phyloP scores from a whole-genome alignment of 805 yeast genomes.

The Scheffersomyces ergatensis region DNA sequence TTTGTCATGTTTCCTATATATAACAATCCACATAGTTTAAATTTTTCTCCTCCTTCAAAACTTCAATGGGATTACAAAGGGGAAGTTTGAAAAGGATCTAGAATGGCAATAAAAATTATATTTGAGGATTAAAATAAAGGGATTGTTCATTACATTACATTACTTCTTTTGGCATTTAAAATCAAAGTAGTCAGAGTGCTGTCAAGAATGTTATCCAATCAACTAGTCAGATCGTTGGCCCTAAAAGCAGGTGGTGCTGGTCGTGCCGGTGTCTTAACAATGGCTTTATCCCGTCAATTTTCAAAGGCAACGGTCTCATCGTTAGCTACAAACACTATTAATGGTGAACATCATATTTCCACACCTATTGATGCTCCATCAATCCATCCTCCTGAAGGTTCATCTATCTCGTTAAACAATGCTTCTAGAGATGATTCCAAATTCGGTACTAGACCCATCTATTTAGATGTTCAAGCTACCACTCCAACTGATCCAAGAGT shows the following conservation, averaged over 20 bases:
- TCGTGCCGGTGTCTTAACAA: not conserved
- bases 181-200: no score
- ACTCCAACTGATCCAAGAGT: constrained; percentile 98
- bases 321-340: constrained; percentile 10
- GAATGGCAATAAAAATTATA: no score
- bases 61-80: no score
- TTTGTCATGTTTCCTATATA: no score
- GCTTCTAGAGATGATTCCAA: constrained; percentile 44
- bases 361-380: constrained; percentile 16
- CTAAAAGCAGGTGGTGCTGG: not conserved
- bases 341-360: constrained; percentile 15
- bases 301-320: constrained; percentile 3
- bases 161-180: no score
- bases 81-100: no score
- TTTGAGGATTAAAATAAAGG: no score
- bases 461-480: constrained; percentile 96
- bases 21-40: no score
- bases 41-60: no score
- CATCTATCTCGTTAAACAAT: constrained; percentile 41
- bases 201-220: constrained; percentile 1
- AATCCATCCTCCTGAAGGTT: constrained; percentile 45
- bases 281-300: constrained; percentile 1
- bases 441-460: constrained; percentile 83
- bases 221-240: constrained; percentile 1
- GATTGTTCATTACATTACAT: no score